These are phyloP conservation scores for Gloeostereum incarnatum DNA, from an alignment of 768 basidiomycete species.

Conservation along the genomic window DNA sequence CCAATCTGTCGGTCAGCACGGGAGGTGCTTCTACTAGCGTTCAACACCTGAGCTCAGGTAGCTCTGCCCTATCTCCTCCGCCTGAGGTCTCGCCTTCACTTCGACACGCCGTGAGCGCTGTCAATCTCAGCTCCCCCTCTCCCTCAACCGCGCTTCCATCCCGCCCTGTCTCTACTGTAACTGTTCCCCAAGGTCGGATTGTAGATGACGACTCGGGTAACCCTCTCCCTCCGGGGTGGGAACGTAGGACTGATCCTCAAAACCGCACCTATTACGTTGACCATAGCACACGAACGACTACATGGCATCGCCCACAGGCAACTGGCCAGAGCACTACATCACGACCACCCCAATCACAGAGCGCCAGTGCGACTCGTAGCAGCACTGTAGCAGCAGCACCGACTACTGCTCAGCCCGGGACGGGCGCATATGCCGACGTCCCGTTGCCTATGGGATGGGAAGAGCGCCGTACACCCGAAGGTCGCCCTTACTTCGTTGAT, in stretches of 20 bases:
- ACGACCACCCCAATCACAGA: background rate
- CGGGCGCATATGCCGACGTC: conserved; percentile 43
- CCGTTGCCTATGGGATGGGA: conserved; percentile 90
- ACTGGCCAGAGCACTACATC: conserved; percentile 10
- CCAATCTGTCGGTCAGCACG: conserved; percentile 2
- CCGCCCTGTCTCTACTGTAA: conserved; percentile 5
- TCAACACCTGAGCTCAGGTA: background rate
- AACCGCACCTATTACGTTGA: conserved; percentile 82
- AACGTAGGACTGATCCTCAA: conserved; percentile 65
- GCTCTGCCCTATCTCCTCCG: conserved; percentile 8
- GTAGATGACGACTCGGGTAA: conserved; percentile 49
- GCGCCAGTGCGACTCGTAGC: conserved; percentile 1
- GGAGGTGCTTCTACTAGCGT: background rate
- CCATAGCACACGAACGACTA: conserved; percentile 72
- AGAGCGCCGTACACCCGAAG: conserved; percentile 84
- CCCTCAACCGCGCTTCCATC: conserved; percentile 5
- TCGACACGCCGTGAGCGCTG: conserved; percentile 17
- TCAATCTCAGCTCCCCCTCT: conserved; percentile 6
- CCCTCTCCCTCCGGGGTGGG: conserved; percentile 74
- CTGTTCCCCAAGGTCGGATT: conserved; percentile 6
- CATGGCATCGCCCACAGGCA: conserved; percentile 57
- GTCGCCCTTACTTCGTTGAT: conserved; percentile 61
- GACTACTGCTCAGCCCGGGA: no score
- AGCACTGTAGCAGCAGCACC: conserved; percentile 13
- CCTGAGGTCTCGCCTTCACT: conserved; percentile 12